phyloP scores from a whole-genome alignment of 2,329 filamentous ascomycete genomes.

The Fusarium nodosum region DNA sequence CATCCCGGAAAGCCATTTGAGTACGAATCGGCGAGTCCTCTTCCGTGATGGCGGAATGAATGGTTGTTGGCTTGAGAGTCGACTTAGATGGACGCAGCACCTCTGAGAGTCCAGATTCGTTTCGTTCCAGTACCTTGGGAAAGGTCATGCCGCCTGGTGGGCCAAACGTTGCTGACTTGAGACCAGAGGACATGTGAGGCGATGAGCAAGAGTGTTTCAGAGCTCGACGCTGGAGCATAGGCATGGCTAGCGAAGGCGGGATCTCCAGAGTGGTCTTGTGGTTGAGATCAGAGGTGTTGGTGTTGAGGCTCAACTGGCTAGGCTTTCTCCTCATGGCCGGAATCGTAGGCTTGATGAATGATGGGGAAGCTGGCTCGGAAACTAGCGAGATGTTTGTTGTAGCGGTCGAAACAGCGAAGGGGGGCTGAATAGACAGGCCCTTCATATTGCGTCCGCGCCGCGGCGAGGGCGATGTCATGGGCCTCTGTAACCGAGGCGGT shows the following conservation, averaged over 20 bases:
- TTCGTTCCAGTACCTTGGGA: slow-evolving; percentile 70
- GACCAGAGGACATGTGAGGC: slow-evolving; percentile 73
- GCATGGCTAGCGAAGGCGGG: slow-evolving; percentile 67
- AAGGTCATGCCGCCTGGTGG: slow-evolving; percentile 74
- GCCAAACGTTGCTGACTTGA: slow-evolving; percentile 71
- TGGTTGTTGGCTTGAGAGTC: slow-evolving; percentile 53
- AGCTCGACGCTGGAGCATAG: slow-evolving; percentile 72
- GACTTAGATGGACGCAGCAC: slow-evolving; percentile 67
- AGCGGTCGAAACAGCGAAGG: slow-evolving; percentile 59
- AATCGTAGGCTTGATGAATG: slow-evolving; percentile 84
- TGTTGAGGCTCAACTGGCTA: slow-evolving; percentile 83
- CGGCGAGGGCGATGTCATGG: slow-evolving; percentile 77
- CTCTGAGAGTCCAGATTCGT: slow-evolving; percentile 71
- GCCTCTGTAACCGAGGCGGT: slow-evolving; percentile 62
- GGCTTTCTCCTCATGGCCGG: slow-evolving; percentile 80
- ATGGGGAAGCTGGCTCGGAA: slow-evolving; percentile 78
- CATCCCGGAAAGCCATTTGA: slow-evolving; percentile 71
- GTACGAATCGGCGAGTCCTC: slow-evolving; percentile 71
- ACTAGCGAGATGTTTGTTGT: slow-evolving; percentile 65
- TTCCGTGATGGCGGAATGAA: slow-evolving; percentile 64
- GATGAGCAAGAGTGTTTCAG: slow-evolving; percentile 77
- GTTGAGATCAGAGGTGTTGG: slow-evolving; percentile 70
- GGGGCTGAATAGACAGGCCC: slow-evolving; percentile 82
- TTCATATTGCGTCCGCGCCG: slow-evolving; percentile 86
- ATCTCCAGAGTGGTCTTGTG: slow-evolving; percentile 65